Base-by-base conservation (phyloP, 352 stramenopile genomes). In the Phytophthora fragariae region DNA sequence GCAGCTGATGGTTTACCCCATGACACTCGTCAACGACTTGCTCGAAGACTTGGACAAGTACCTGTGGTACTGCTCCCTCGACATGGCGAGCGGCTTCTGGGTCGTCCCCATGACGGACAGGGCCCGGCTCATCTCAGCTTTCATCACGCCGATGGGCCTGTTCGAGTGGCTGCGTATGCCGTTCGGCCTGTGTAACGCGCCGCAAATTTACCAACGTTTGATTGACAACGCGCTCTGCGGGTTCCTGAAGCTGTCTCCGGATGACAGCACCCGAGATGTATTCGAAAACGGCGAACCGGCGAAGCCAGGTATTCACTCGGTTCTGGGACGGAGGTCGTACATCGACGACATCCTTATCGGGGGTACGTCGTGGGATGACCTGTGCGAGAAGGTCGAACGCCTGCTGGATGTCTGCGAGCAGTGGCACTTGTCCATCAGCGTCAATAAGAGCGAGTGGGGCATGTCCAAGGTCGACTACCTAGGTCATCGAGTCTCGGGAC, bases 131-230 rank as follows among this genome's bases (percentile, higher is more conserved):
- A 70, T 77, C 53, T 77, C 68, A 0, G 73, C 68, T 0, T 80
- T 77, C 46, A 68, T 77, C 52, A 72, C 61, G 1, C 73, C 68
- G 2, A 65, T 74, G 3, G 73, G 59, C 1, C 53, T 70, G 19
- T 74, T 72, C 35, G 58, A 76, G 37, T 80, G 73, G 73, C 41
- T 37, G 0, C 17, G 68, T 2, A 80, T 80, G 73, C 63, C 68
- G 3, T 76, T 74, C 27, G 62, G 67, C 1, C 35, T 76, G 3
- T 68, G 55, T 27, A 79, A 79, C 29, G 67, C 62, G 2, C 73
- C 73, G 5, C 67, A 76, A 21, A 73, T 76, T 8, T 79, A 76
- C 31, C 68, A 80, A 24, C 58, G 64, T 2, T 54, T 80, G n/a
- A 15, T 76, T 15, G 68, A 71, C 50, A 80, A 80, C 21, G 57